A percentile compares a stretch with the other conserved stretches of the same genome.
Evolutionary conservation across 441 rosid genomes (phyloP).

Genomic region (Erodium trifolium): DNA sequence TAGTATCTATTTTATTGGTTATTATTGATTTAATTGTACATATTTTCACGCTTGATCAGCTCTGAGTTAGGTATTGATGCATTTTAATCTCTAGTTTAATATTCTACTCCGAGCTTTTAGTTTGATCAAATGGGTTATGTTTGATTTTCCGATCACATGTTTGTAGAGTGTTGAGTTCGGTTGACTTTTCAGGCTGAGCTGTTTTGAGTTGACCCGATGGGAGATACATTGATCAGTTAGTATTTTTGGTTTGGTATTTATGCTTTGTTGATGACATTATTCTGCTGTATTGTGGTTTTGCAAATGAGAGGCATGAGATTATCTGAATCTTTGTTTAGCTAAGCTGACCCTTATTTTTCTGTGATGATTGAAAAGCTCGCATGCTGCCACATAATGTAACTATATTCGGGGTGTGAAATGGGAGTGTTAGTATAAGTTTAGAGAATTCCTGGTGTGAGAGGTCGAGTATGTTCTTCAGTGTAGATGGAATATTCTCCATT

Average conservation of each 20-base stretch:
- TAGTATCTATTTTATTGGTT: neutral
- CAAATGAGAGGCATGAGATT: neutral
- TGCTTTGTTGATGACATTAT: no score
- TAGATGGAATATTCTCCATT: neutral
- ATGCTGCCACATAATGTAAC: slow-evolving; percentile 1
- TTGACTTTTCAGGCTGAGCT: neutral
- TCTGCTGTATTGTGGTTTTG: neutral
- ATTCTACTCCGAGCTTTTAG: neutral
- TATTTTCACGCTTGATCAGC: neutral
- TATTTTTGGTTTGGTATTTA: neutral
- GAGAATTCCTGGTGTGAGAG: neutral
- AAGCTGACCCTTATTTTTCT: neutral
- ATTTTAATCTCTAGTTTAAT: neutral
- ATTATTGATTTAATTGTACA: neutral
- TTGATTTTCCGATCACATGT: slow-evolving; percentile 2
- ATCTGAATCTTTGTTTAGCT: slow-evolving; percentile 2
- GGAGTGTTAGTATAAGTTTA: neutral
- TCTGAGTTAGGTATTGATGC: neutral
- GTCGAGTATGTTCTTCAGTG: neutral
- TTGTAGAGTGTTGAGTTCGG: neutral
- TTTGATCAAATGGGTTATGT: slow-evolving; percentile 4
- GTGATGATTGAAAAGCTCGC: neutral
- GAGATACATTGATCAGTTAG: neutral
- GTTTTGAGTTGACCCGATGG: neutral
- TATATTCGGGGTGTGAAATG: neutral